Evolutionary conservation across 2,329 filamentous ascomycete species (phyloP), one percentile per base, ranked within the genome.

Genomic region (Fusarium sambucinum): DNA sequence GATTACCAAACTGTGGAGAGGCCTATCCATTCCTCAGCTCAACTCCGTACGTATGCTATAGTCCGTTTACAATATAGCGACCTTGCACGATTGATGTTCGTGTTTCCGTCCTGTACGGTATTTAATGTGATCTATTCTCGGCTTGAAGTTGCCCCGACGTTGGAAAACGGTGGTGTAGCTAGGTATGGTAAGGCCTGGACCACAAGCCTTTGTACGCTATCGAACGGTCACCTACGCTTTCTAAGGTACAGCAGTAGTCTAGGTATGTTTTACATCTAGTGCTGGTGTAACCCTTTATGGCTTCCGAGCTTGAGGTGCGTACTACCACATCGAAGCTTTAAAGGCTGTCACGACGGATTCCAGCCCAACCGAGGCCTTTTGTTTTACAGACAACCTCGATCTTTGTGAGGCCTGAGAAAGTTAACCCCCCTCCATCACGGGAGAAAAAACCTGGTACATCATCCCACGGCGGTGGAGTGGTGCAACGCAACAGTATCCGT

Each of bases 1-100:
- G 16, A 32, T 27, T 17, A 48, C 23, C 37, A 14, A 40, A 51
- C 48, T 46, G 41, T 47, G 41, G 51, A 52, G 46, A 37, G 55
- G 41, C 48, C 52, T 69, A 69, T 69, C 55, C 56, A 69, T 69
- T 69, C 66, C 66, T 69, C 66, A 69, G 66, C 66, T 69, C 53
- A 42, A 32, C 42, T 57, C 46, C 38, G 23, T 27, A 37, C 12
- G 12, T 35, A 54, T 54, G 35, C 21, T 40, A 25, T n/a, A 50
- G 35, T 27, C 37, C 25, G 37, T 44, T 41, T 21, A 42, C 25
- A 13, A 29, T 51, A 50, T 14, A 21, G 42, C n/a, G 13, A 35
- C 27, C 16, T 30, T 50, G 23, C 44, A 21, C n/a, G 16, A 27
- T 27, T 38, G 37, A 25, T 38, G 30, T 54, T 58, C 19, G 30